Percentiles rank a stretch among this genome's conserved stretches.
phyloP scores from a whole-genome alignment of 2,329 filamentous ascomycete species.

The Aspergillus carbonarius region DNA sequence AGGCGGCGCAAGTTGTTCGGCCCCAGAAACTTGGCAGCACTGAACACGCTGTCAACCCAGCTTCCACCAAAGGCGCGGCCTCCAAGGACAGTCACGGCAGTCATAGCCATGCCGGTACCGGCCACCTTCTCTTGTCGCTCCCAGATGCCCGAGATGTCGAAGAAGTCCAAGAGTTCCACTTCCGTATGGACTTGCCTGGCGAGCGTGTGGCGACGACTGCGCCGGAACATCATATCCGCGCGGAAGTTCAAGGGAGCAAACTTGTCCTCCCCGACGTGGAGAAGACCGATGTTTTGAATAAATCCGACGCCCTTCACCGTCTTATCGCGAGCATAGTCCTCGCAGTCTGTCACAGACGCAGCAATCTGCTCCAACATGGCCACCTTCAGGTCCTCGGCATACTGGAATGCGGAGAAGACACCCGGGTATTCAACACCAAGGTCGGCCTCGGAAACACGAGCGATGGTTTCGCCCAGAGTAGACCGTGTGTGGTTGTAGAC shows the following conservation, averaged over 20 bases:
- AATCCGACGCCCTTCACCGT: constrained; percentile 78
- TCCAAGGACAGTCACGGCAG: constrained; percentile 81
- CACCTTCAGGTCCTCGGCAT: constrained; percentile 87
- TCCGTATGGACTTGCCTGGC: constrained; percentile 84
- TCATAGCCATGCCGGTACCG: constrained; percentile 91
- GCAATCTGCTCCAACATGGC: constrained; percentile 90
- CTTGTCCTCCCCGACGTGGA: constrained; percentile 79
- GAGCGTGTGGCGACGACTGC: constrained; percentile 70
- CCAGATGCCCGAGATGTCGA: constrained; percentile 78
- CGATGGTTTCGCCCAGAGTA: constrained; percentile 72
- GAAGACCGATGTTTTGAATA: constrained; percentile 83
- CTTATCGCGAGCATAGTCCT: constrained; percentile 77
- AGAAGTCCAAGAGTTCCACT: constrained; percentile 88
- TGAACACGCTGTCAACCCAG: constrained; percentile 86
- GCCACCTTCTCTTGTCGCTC: constrained; percentile 93
- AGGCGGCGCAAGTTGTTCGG: constrained; percentile 77
- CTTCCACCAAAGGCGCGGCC: constrained; percentile 77
- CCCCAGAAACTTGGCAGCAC: constrained; percentile 75
- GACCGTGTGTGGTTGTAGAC: constrained; percentile 82
- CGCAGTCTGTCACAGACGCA: constrained; percentile 72
- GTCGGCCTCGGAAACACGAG: constrained; percentile 71
- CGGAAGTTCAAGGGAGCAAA: constrained; percentile 85
- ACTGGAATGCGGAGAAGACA: constrained; percentile 79
- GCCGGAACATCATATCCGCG: constrained; percentile 89
- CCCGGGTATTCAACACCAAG: constrained; percentile 86